Conservation (phyloP, 345 rosid genomes). For the Melaleuca alternifolia region DNA sequence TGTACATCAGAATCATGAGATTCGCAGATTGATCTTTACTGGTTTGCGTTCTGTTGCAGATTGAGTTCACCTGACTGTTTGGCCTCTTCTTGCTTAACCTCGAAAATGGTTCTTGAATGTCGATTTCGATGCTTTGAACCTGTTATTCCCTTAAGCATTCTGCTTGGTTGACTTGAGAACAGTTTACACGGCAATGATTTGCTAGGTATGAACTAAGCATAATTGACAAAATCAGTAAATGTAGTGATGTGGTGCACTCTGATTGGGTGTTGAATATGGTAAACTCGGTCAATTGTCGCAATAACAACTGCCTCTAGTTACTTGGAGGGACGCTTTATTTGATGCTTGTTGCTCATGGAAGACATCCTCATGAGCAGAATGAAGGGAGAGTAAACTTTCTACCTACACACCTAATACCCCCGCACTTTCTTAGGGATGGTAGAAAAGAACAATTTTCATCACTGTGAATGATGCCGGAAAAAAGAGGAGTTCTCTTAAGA, state of each 20-base stretch:
- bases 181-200: background rate
- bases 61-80: background rate
- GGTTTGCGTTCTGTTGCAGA: background rate
- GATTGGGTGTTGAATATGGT: background rate
- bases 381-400: background rate
- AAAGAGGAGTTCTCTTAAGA: background rate
- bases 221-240: background rate
- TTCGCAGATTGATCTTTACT: background rate
- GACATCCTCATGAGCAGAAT: background rate
- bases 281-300: background rate
- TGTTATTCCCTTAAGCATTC: background rate
- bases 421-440: background rate
- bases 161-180: background rate
- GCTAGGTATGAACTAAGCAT: background rate
- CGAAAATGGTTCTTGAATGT: background rate
- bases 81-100: background rate
- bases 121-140: background rate
- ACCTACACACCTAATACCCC: background rate
- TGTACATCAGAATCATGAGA: background rate
- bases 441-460: background rate
- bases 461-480: background rate
- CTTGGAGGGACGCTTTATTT: background rate
- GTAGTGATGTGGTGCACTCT: background rate
- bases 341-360: background rate
- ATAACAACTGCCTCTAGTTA: background rate